phyloP scores from a whole-genome alignment of 352 stramenopile species.

The Phytophthora ramorum region DNA sequence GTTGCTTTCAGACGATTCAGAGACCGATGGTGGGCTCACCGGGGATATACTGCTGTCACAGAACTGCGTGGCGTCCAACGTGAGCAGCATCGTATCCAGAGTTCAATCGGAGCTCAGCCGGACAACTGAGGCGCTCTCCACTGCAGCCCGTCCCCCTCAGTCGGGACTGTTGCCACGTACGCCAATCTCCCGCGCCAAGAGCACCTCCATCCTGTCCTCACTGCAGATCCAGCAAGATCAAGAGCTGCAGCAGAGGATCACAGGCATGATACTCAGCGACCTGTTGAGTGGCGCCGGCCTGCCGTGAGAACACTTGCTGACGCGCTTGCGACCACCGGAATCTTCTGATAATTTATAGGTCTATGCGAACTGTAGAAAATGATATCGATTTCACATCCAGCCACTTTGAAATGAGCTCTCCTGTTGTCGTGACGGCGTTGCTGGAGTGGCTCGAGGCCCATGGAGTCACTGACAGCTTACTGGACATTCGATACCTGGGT shows the following conservation, averaged over 20 bases:
- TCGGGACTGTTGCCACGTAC: constrained; percentile 23
- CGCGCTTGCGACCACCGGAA: constrained; percentile 27
- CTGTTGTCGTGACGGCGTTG: constrained; percentile 35
- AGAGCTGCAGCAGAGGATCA: constrained; percentile 46
- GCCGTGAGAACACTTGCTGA: constrained; percentile 6
- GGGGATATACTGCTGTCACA: constrained; percentile 35
- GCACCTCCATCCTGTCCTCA: constrained; percentile 34
- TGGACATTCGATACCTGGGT: constrained; percentile 54
- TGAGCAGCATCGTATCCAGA: constrained; percentile 27
- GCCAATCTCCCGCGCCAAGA: constrained; percentile 35
- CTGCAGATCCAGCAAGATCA: constrained; percentile 34
- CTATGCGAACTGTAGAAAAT: constrained; percentile 10
- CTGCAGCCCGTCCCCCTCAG: background rate
- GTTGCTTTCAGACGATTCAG: constrained; percentile 27
- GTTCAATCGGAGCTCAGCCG: constrained; percentile 26
- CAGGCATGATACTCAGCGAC: constrained; percentile 41
- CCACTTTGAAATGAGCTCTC: constrained; percentile 34
- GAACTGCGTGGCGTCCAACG: constrained; percentile 32
- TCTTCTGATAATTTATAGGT: constrained; percentile 17
- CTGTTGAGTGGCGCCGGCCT: constrained; percentile 26
- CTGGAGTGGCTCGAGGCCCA: constrained; percentile 47
- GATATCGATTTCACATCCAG: constrained; percentile 16
- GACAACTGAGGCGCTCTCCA: constrained; percentile 14
- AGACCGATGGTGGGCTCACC: constrained; percentile 3
- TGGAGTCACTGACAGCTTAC: constrained; percentile 32